These are phyloP conservation scores for Irpex sp. DNA, from an alignment of 1,284 basidiomycete species.

Conservation along the genomic window DNA sequence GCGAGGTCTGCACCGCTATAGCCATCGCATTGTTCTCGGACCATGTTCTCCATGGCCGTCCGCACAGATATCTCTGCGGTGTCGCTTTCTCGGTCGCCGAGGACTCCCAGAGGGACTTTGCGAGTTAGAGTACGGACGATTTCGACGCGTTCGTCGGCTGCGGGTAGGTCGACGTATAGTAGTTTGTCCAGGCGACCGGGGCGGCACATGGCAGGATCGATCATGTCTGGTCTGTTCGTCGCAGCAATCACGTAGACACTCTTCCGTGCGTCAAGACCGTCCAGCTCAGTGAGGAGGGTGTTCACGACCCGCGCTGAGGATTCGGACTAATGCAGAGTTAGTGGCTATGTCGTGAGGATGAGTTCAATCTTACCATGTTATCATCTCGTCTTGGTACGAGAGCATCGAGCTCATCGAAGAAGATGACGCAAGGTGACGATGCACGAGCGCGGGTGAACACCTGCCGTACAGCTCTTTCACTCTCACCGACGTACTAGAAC, in stretches of 20 bases:
- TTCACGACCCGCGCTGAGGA: conserved; percentile 97
- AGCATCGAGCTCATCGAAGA: conserved; percentile 97
- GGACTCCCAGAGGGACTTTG: conserved; percentile 63
- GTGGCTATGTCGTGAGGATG: no score
- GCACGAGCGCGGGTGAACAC: conserved; percentile 89
- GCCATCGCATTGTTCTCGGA: conserved; percentile 69
- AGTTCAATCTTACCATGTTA: conserved; percentile 58
- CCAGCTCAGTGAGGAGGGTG: conserved; percentile 93
- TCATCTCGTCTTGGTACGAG: conserved; percentile 94
- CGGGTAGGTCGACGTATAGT: conserved; percentile 92
- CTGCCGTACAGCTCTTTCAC: conserved; percentile 91
- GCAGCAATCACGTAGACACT: conserved; percentile 95
- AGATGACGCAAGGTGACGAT: conserved; percentile 87
- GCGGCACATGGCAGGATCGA: conserved; percentile 97
- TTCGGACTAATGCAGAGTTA: conserved; percentile 65
- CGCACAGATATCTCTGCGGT: conserved; percentile 27
- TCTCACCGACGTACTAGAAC: conserved; percentile 92
- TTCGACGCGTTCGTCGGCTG: conserved; percentile 75
- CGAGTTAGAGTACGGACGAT: conserved; percentile 77
- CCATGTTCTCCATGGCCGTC: conserved; percentile 42
- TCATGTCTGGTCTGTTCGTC: conserved; percentile 98
- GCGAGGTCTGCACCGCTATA: conserved; percentile 91
- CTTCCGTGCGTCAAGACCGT: conserved; percentile 89
- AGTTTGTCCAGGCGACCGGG: conserved; percentile 96
- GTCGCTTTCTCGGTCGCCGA: conserved; percentile 11